Evolutionary conservation across 1,284 basidiomycete species (phyloP).

Genomic region (Irpex sp.): DNA sequence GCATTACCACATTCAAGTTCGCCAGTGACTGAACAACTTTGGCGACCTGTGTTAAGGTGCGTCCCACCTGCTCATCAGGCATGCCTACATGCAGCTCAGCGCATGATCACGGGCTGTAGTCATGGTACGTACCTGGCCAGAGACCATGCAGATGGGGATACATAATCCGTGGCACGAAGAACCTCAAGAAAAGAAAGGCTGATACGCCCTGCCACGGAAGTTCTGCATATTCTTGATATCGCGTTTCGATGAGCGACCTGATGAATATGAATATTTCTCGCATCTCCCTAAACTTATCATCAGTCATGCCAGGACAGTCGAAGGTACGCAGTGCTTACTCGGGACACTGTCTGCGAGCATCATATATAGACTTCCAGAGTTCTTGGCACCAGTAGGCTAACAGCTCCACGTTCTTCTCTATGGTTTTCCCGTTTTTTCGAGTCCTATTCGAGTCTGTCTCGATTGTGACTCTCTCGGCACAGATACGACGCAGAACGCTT

Average conservation of each 20-base stretch:
- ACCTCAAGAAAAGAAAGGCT: conserved; percentile 81
- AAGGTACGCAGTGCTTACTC: conserved; percentile 43
- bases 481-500: conserved; percentile 60
- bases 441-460: conserved; percentile 74
- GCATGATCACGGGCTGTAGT: conserved; percentile 1
- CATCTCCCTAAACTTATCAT: conserved; percentile 56
- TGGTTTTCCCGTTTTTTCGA: conserved; percentile 49
- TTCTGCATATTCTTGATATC: conserved; percentile 51
- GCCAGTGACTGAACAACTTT: conserved; percentile 80
- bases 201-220: conserved; percentile 79
- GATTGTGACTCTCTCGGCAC: conserved; percentile 66
- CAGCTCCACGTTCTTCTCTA: conserved; percentile 66
- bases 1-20: conserved; percentile 63
- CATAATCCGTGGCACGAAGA: conserved; percentile 79
- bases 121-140: conserved; percentile 50
- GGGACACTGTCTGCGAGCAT: conserved; percentile 68
- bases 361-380: conserved; percentile 78
- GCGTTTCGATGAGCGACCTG: conserved; percentile 64
- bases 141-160: conserved; percentile 77
- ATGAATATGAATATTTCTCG: conserved; percentile 70
- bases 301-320: not conserved
- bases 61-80: conserved; percentile 59
- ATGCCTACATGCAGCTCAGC: conserved; percentile 45
- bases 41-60: conserved; percentile 74
- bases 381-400: conserved; percentile 73